phyloP scores from a whole-genome alignment of 129 eudicot genomes.

The Escallonia herrerae region DNA sequence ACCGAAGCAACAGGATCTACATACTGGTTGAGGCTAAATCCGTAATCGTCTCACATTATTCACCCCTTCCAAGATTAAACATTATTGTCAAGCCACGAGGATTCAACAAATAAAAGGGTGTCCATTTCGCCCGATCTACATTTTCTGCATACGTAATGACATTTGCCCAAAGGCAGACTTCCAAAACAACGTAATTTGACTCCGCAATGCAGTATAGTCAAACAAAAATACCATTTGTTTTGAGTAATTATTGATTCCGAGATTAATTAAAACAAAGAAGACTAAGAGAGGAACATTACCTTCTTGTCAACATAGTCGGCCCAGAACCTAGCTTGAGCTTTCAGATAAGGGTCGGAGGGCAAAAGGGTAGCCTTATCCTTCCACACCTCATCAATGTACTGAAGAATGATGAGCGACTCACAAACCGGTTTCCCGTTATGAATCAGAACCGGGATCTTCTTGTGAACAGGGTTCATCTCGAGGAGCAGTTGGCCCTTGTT shows the following conservation, averaged over 20 bases:
- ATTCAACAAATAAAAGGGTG: background rate
- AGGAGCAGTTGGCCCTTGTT: conserved; percentile 24
- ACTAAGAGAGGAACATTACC: conserved; percentile 7
- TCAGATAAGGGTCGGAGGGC: conserved; percentile 34
- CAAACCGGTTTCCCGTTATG: conserved; percentile 24
- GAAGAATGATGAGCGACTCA: conserved; percentile 26
- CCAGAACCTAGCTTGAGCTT: conserved; percentile 49
- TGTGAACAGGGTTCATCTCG: conserved; percentile 27
- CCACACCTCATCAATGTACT: conserved; percentile 47
- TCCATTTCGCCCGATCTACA: no score
- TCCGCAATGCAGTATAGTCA: background rate
- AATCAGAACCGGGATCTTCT: conserved; percentile 26
- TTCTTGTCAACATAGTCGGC: conserved; percentile 38
- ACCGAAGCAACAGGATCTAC: no score
- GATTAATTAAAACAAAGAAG: background rate
- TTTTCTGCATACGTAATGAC: no score
- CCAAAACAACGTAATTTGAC: background rate
- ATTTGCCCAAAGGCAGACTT: no score
- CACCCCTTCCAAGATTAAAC: no score
- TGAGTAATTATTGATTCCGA: background rate
- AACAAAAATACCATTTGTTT: background rate
- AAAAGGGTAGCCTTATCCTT: conserved; percentile 20
- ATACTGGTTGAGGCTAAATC: no score
- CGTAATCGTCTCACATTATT: no score
- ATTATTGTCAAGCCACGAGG: background rate